phyloP scores from a whole-genome alignment of 768 basidiomycete species.

The Lentinula guzmanii region DNA sequence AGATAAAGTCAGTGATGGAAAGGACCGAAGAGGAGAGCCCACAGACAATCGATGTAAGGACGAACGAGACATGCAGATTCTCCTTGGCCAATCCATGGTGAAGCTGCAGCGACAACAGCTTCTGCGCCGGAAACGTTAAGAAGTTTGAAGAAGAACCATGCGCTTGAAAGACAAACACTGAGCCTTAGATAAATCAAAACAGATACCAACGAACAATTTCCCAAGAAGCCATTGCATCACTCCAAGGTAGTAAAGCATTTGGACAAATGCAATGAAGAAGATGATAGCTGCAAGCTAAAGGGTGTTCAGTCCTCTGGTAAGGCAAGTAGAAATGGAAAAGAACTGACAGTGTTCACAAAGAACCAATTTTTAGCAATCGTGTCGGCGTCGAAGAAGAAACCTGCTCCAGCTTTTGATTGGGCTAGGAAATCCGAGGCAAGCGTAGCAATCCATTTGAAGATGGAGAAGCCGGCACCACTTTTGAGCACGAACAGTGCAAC shows the following conservation, averaged over 20 bases:
- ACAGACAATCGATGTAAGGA: slow-evolving; percentile 10
- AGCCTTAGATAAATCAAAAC: not conserved
- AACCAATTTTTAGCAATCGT: slow-evolving; percentile 72
- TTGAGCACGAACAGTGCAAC: slow-evolving; percentile 90
- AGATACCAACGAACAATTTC: slow-evolving; percentile 52
- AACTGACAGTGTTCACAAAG: slow-evolving; percentile 69
- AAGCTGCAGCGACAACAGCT: slow-evolving; percentile 87
- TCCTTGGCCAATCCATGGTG: slow-evolving; percentile 91
- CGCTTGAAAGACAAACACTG: slow-evolving; percentile 32
- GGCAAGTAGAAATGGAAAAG: not conserved
- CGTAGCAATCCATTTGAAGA: slow-evolving; percentile 80
- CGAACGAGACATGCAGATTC: slow-evolving; percentile 9
- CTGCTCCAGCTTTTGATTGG: slow-evolving; percentile 62
- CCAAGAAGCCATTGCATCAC: slow-evolving; percentile 93
- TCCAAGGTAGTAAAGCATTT: slow-evolving; percentile 87
- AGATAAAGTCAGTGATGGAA: not conserved
- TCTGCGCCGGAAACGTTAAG: slow-evolving; percentile 93
- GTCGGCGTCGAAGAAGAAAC: slow-evolving; percentile 76
- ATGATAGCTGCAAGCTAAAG: slow-evolving; percentile 69
- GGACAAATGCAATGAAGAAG: slow-evolving; percentile 91
- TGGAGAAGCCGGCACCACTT: slow-evolving; percentile 70
- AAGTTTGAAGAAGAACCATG: slow-evolving; percentile 91
- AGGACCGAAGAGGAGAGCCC: not conserved
- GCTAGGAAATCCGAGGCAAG: slow-evolving; percentile 77
- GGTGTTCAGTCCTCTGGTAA: not conserved